phyloP scores from a whole-genome alignment of 2,329 filamentous ascomycete genomes.

The Botryotinia calthae region DNA sequence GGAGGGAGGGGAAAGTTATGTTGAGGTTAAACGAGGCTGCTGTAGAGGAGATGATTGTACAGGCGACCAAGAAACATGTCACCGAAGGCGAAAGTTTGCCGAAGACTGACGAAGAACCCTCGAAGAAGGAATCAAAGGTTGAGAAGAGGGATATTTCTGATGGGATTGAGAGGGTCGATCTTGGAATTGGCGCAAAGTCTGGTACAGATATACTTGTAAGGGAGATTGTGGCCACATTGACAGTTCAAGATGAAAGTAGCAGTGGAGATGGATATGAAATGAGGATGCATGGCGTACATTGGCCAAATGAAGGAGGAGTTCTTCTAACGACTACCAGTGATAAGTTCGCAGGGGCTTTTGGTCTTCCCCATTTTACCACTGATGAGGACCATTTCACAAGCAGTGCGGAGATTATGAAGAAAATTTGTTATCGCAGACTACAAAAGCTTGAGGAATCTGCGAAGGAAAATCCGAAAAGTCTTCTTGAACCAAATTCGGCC shows the following conservation, averaged over 20 bases:
- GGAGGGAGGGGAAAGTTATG: slow-evolving; percentile 64
- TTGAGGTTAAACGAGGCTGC: slow-evolving; percentile 60
- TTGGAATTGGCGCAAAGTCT: slow-evolving; percentile 11
- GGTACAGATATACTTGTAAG: slow-evolving; percentile 51
- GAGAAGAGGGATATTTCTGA: neutral
- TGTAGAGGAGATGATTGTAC: slow-evolving; percentile 13
- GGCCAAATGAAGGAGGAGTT: slow-evolving; percentile 73
- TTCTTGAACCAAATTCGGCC: slow-evolving; percentile 72
- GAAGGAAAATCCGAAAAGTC: slow-evolving; percentile 60
- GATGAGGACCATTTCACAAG: slow-evolving; percentile 53
- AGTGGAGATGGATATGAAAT: slow-evolving; percentile 76
- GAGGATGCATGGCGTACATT: slow-evolving; percentile 80
- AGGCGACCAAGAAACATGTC: slow-evolving; percentile 23
- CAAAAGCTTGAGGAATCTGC: slow-evolving; percentile 58
- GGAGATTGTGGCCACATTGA: slow-evolving; percentile 67
- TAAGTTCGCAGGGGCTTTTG: slow-evolving; percentile 90
- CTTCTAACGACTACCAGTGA: slow-evolving; percentile 87
- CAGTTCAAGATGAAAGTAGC: slow-evolving; percentile 68
- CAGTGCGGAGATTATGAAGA: slow-evolving; percentile 65
- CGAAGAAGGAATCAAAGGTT: neutral
- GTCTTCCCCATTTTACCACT: slow-evolving; percentile 77
- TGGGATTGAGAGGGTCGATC: slow-evolving; percentile 9
- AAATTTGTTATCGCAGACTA: slow-evolving; percentile 67
- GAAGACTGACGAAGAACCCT: neutral
- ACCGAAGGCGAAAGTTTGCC: neutral